Evolutionary conservation across 1,284 basidiomycete genomes (phyloP).

Genomic region (Trametes versicolor): DNA sequence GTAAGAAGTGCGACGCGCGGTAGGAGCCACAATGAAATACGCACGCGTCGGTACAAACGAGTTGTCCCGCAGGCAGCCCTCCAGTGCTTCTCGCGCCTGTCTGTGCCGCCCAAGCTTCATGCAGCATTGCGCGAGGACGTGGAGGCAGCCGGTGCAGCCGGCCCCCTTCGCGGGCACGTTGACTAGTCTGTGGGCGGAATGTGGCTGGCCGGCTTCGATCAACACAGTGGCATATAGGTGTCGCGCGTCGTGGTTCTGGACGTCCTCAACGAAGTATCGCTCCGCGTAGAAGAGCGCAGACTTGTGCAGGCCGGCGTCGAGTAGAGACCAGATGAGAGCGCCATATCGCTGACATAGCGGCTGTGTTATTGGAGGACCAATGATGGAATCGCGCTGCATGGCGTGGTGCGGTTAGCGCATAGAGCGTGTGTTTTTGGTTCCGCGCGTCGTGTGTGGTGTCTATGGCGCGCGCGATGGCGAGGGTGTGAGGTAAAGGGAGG

Average conservation of each 20-base stretch:
- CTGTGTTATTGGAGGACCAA: constrained; percentile 54
- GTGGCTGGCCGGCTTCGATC: constrained; percentile 76
- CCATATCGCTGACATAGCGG: constrained; percentile 71
- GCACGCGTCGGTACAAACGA: constrained; percentile 64
- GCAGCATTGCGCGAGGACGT: constrained; percentile 84
- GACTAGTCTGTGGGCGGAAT: constrained; percentile 81
- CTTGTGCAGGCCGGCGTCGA: constrained; percentile 78
- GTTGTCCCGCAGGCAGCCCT: constrained; percentile 62
- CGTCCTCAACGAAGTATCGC: constrained; percentile 75
- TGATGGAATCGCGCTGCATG: constrained; percentile 55
- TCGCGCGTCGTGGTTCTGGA: constrained; percentile 79
- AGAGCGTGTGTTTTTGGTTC: constrained; percentile 22
- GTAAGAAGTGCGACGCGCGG: constrained; percentile 32
- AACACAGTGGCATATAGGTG: constrained; percentile 87
- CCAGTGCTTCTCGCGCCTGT: constrained; percentile 76
- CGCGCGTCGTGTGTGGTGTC: constrained; percentile 14
- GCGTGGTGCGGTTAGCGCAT: constrained; percentile 40
- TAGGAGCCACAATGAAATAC: constrained; percentile 40
- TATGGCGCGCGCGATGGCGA: constrained; percentile 9
- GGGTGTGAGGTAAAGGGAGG: constrained; percentile 1
- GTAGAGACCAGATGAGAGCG: constrained; percentile 77
- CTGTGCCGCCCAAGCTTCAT: constrained; percentile 75
- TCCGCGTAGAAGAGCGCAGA: constrained; percentile 87
- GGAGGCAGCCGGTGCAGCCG: constrained; percentile 79
- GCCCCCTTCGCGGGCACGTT: constrained; percentile 61